phyloP scores from a whole-genome alignment of 371 early-diverging fungal species.

The Apophysomyces variabilis region DNA sequence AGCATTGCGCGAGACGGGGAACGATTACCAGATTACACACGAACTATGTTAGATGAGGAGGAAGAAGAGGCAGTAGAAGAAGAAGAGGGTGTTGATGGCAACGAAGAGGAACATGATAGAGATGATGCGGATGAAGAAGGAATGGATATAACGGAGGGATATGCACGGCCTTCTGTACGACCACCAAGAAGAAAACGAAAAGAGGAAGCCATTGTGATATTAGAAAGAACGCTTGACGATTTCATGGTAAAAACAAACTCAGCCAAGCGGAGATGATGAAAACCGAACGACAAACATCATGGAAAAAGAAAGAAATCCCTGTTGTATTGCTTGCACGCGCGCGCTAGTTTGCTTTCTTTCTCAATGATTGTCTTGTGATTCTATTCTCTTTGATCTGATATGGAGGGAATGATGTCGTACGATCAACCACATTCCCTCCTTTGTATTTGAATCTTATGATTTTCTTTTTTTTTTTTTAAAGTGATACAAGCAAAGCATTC shows the following conservation, averaged over 20 bases:
- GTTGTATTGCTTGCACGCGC: no score
- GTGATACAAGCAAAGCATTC: neutral
- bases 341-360: no score
- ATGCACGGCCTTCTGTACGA: neutral
- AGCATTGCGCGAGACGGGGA: slow-evolving; percentile 31
- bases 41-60: slow-evolving; percentile 13
- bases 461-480: neutral
- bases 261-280: neutral
- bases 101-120: neutral
- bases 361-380: neutral
- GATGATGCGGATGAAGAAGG: neutral
- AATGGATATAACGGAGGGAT: neutral
- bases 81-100: neutral
- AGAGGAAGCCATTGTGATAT: slow-evolving; percentile 1
- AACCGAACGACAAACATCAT: neutral
- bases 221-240: slow-evolving; percentile 3
- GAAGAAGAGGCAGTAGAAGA: neutral
- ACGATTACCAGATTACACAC: slow-evolving; percentile 31
- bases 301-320: neutral
- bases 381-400: neutral
- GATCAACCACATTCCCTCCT: neutral
- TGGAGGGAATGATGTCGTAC: slow-evolving; percentile 4
- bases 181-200: neutral
- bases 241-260: neutral
- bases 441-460: neutral